Evolutionary conservation across 2,329 filamentous ascomycete genomes (phyloP), one percentile per base, ranked within the genome.

Genomic region (Aspergillus fischeri): DNA sequence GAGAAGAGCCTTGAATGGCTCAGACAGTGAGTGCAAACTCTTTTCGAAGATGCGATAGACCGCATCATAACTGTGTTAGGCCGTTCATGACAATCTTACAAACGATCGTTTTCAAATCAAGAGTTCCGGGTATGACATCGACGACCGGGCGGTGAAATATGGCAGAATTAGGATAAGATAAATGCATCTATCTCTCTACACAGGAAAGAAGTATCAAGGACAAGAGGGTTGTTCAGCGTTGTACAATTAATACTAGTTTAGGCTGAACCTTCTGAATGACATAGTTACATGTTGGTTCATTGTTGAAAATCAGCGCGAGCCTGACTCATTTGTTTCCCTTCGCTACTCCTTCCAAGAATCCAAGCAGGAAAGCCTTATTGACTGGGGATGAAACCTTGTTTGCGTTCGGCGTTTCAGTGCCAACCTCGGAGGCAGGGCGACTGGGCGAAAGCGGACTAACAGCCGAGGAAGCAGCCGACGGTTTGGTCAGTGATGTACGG

Each of bases 301-400:
- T 38, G 6, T 25, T 45, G 21, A 24, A 45, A 3, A 47, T 14
- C 44, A 47, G 44, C 11, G 10, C 24, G 21, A 25, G 21, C 44
- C 44, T 53, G 44, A 56, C 27, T 70, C 60, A 76, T 59, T 69
- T 71, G 54, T 70, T 73, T 32, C 73, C 75, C 60, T 80, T 78
- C 2, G 75, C 77, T 57, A 82, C 78, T 56, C 78, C 78, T 61
- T 90, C 84, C 65, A 95, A 75, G 69, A 91, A 94, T 9, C 84
- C 87, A 52, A 94, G 78, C 68, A 95, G 75, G 66, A 94, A 94
- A 17, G 81, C 86, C 68, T 89, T 87, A 64, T 94, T 87, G 0
- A 85, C 87, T 0, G 89, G 83, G 3, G 87, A 88, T 20, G 77
- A 75, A 45, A 69, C 60, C n/a, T 63, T 69, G 52, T 63, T 70